These are phyloP conservation scores for Arthroderma uncinatum DNA, from an alignment of 2,329 filamentous ascomycete genomes.

Conservation along the genomic window DNA sequence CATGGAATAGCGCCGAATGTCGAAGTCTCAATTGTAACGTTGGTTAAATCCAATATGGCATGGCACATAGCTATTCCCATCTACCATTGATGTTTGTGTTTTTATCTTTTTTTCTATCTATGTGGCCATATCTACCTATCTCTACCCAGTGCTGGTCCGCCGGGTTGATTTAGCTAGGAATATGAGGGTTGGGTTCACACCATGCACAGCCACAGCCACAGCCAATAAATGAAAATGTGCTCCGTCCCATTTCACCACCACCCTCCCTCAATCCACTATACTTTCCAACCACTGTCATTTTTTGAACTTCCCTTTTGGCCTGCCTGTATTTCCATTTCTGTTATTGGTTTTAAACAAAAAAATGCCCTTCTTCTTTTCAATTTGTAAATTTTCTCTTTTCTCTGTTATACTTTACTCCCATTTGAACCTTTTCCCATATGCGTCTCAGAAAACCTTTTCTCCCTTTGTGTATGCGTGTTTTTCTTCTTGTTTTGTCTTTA, in stretches of 20 bases:
- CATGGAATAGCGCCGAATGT: not conserved
- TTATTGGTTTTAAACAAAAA: not conserved
- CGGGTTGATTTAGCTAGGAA: not conserved
- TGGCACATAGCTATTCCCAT: not conserved
- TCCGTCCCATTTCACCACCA: not conserved
- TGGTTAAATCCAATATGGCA: not conserved
- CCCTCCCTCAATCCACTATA: not conserved
- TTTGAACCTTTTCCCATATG: not conserved
- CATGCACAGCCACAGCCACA: not conserved
- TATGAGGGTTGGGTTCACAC: not conserved
- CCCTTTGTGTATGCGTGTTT: not conserved
- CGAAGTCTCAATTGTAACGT: not conserved
- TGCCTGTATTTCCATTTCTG: not conserved
- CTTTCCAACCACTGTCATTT: not conserved
- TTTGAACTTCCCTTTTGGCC: not conserved
- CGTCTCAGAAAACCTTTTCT: not conserved
- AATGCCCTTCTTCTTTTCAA: not conserved
- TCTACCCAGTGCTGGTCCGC: not conserved
- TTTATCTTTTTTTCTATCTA: not conserved
- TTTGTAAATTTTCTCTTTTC: conserved; percentile 1
- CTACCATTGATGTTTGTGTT: not conserved
- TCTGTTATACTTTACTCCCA: not conserved
- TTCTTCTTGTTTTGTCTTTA: not conserved
- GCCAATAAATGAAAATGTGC: not conserved
- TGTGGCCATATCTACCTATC: not conserved